Percentiles rank a stretch among this genome's conserved stretches.
phyloP scores from a whole-genome alignment of 768 basidiomycete species.

The Mycena latifolia region DNA sequence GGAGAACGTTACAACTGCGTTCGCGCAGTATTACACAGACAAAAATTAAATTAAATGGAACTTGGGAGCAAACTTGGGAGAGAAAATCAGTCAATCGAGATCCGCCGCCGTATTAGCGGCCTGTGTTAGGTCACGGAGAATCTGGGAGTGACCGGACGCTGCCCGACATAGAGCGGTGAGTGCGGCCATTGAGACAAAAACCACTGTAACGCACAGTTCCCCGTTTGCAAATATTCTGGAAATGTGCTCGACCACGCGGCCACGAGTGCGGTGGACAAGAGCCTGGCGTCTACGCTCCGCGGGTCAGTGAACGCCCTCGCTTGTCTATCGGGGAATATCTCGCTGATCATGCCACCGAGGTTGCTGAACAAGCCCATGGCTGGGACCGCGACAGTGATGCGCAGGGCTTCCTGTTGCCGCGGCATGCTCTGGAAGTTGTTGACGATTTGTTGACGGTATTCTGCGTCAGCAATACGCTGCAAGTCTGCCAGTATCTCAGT shows the following conservation, averaged over 20 bases:
- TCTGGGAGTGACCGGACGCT: too few species aligned
- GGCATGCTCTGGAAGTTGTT: background rate
- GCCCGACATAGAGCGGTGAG: too few species aligned
- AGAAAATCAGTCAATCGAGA: too few species aligned
- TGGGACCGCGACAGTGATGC: background rate
- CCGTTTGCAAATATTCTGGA: background rate
- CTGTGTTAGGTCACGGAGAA: too few species aligned
- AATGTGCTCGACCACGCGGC: background rate
- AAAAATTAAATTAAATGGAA: too few species aligned
- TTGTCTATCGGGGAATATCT: background rate
- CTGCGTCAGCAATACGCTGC: background rate
- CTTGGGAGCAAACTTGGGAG: too few species aligned
- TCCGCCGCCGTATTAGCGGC: too few species aligned
- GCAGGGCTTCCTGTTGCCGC: background rate
- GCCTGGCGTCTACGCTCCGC: slow-evolving; percentile 1
- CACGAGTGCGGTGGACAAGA: slow-evolving; percentile 1
- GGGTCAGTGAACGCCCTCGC: background rate
- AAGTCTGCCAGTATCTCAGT: background rate
- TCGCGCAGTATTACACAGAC: too few species aligned
- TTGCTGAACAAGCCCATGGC: background rate
- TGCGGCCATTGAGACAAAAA: background rate
- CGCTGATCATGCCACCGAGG: background rate
- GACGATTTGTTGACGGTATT: background rate
- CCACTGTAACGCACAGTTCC: slow-evolving; percentile 1
- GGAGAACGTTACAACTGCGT: too few species aligned